Base-by-base conservation (phyloP, 768 basidiomycete species). In the Gelatoporia subvermispora region DNA sequence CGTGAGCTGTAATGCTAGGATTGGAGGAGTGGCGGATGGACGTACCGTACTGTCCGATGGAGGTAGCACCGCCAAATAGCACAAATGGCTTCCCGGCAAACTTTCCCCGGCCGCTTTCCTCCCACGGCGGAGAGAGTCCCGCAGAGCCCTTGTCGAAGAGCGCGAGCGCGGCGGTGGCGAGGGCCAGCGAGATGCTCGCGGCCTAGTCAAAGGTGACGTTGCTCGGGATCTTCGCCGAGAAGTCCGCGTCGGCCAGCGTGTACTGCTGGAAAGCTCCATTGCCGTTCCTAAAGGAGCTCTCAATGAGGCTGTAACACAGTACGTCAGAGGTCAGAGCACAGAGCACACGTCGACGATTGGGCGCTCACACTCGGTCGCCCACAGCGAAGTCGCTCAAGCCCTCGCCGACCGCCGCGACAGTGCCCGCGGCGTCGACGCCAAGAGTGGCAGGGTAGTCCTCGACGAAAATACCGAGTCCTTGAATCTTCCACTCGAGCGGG, bases 331-430 rank as follows among this genome's bases (percentile, higher is more conserved):
- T 35, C 35, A 9, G 35, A 9, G 35, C 35, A 35, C 35, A n/a
- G n/a, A n/a, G n/a, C n/a, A n/a, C n/a, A n/a, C 13, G 17, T 42
- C 35, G 23, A 38, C 34, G 18, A 3, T 24, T 15, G 10, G 20
- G 38, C 18, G 47, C 60, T 45, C 31, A 65, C 61, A 69, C 63
- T 48, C 57, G 57, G 51, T 71, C 69, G 16, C 70, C 71, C 24
- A 60, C 60, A 24, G 57, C 56, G 47, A 68, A 64, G 43, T 59
- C 56, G 15, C 50, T 52, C 0, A 72, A 71, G 13, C 63, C 65
- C n/a, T 65, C 57, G 2, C 72, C 71, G 21, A 65, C 60, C 28
- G 54, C 61, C 20, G 63, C 64, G 18, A 59, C 53, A 20, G 49
- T 17, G 10, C 57, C 57, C 15, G 57, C 57, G 10, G 34, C 50